Evolutionary conservation across 2,329 filamentous ascomycete species (phyloP), one percentile per base, ranked within the genome.

Genomic region (Kalmusia sp.): DNA sequence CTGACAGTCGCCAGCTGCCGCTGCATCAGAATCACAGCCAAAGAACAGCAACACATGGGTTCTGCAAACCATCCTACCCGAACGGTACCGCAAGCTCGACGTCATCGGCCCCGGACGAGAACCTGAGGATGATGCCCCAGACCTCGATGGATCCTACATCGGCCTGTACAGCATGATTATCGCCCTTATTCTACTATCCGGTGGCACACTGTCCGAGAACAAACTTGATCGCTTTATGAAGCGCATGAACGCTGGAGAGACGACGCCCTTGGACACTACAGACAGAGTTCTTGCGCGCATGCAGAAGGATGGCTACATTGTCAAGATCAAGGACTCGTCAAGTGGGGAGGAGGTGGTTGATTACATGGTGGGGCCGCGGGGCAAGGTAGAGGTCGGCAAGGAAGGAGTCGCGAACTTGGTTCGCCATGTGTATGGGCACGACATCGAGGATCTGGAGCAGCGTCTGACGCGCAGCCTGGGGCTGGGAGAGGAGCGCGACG

Each of bases 281-380:
- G 90, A 96, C 6, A 81, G 86, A 47, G 78, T 93, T 3, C 77
- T 98, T 11, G 85, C 87, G 61, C 84, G 85, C 46, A 87, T 98
- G 79, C 83, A 88, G 59, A 88, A 84, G 59, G 92, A 98, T 49
- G 90, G 90, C 0, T 99, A 99, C 68, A 78, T 99, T 2, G 81
- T 92, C 30, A 89, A 86, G 59, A 82, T 87, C 44, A 83, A 87
- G 17, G 92, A 97, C 62, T 84, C 71, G 59, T 75, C 76, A 63
- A 86, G 85, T 1, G 91, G 90, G 22, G 91, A 96, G 31, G 87
- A 93, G 58, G 81, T 85, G 2, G 81, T 92, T 6, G 92, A 91
- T 41, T 99, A 91, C 83, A 84, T 90, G 51, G 84, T 97, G 12
- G 95, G 95, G 2, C 89, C 92, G 5, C 84, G 95, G 19, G 93